A percentile compares a stretch with the other conserved stretches of the same genome.
Evolutionary conservation across 2,329 filamentous ascomycete genomes (phyloP).

Genomic region (Monosporascus sp.): DNA sequence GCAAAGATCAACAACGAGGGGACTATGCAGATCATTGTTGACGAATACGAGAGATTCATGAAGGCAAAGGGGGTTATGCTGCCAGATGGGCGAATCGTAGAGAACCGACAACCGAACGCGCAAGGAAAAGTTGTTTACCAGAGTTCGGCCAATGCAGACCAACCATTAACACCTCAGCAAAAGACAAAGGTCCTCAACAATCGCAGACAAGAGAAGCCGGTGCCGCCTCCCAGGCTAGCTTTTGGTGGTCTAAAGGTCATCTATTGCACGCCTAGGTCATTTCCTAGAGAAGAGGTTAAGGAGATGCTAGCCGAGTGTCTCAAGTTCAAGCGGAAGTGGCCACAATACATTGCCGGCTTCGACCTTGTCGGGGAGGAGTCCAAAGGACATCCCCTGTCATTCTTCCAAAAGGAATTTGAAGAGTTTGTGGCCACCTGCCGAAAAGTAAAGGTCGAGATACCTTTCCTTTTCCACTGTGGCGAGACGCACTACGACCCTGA

Average conservation of each 20-base stretch:
- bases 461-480: constrained; percentile 72
- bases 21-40: constrained; percentile 48
- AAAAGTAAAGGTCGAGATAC: constrained; percentile 47
- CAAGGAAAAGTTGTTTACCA: constrained; percentile 6
- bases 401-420: constrained; percentile 43
- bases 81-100: constrained; percentile 13
- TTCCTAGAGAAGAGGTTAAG: constrained; percentile 38
- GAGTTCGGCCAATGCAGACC: neutral
- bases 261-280: constrained; percentile 55
- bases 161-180: neutral
- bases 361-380: constrained; percentile 57
- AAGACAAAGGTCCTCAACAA: neutral
- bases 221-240: constrained; percentile 14
- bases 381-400: constrained; percentile 45
- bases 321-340: constrained; percentile 44
- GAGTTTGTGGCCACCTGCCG: constrained; percentile 43
- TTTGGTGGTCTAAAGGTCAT: constrained; percentile 57
- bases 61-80: constrained; percentile 27
- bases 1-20: constrained; percentile 38
- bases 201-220: constrained; percentile 1
- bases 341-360: constrained; percentile 51
- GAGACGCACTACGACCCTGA: constrained; percentile 66
- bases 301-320: constrained; percentile 49
- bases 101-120: constrained; percentile 8
- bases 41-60: constrained; percentile 41